Percentiles rank a stretch among this genome's conserved stretches.
Evolutionary conservation across 2,329 filamentous ascomycete genomes (phyloP).

Genomic region (Aspergillus ibericus): DNA sequence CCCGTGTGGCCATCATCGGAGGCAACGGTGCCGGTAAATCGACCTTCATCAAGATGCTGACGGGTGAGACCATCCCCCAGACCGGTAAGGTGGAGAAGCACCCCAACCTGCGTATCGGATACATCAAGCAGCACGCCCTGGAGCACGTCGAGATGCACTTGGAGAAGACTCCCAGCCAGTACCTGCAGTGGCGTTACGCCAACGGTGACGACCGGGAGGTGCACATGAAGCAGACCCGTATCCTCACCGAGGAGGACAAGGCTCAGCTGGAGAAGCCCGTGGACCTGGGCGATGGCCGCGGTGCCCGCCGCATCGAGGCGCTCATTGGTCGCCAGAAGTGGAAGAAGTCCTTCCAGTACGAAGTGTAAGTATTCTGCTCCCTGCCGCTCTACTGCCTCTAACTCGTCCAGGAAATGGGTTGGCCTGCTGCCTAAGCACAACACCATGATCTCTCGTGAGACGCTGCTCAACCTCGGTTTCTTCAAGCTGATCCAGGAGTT

Average conservation of each 20-base stretch:
- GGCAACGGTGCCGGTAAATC: conserved; percentile 98
- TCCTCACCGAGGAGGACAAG: conserved; percentile 80
- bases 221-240: conserved; percentile 93
- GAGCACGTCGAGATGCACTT: conserved; percentile 99
- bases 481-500: conserved; percentile 95
- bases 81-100: conserved; percentile 93
- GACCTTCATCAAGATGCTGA: conserved; percentile 95
- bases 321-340: conserved; percentile 96
- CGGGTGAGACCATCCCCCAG: conserved; percentile 84
- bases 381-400: background rate
- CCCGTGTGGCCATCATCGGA: conserved; percentile 92
- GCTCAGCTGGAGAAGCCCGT: conserved; percentile 89
- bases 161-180: conserved; percentile 98
- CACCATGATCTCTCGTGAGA: conserved; percentile 89
- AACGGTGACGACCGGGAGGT: conserved; percentile 97
- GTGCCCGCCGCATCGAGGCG: conserved; percentile 74
- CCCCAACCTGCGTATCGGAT: conserved; percentile 96
- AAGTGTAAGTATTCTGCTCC: conserved; percentile 62
- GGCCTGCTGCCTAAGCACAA: conserved; percentile 89
- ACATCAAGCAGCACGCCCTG: conserved; percentile 98
- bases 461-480: conserved; percentile 80
- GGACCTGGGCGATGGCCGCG: conserved; percentile 79
- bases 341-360: conserved; percentile 99
- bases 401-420: conserved; percentile 71
- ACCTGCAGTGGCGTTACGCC: conserved; percentile 96